A percentile compares a stretch with the other conserved stretches of the same genome.
These are phyloP conservation scores for Agrostemma githago DNA, from an alignment of 148 eudicot genomes.

Conservation along the genomic window DNA sequence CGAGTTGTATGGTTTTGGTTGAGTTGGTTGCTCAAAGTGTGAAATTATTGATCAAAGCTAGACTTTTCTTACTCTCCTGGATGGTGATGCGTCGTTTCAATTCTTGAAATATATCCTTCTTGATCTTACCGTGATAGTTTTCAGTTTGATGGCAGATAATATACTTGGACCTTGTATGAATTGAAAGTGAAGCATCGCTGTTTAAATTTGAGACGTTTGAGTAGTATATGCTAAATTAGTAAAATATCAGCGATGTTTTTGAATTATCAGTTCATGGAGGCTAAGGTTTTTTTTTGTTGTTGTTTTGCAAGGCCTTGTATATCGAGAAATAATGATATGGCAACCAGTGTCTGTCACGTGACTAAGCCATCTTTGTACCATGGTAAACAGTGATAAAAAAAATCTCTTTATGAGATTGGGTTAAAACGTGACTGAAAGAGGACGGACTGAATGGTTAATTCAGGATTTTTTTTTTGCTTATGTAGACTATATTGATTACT, in stretches of 20 bases:
- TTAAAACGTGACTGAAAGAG: not conserved
- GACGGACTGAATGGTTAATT: not conserved
- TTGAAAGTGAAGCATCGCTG: too few relatives aligned
- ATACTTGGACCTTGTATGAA: too few relatives aligned
- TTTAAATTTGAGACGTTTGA: too few relatives aligned
- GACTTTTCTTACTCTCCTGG: not conserved
- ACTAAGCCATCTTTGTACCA: not conserved
- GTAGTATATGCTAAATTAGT: too few relatives aligned
- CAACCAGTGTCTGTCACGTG: too few relatives aligned
- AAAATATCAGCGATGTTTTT: too few relatives aligned
- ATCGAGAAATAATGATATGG: too few relatives aligned
- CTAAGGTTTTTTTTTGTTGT: too few relatives aligned
- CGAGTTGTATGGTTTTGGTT: not conserved
- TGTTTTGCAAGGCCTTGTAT: too few relatives aligned
- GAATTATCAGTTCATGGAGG: too few relatives aligned
- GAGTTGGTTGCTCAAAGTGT: slow-evolving; percentile 1
- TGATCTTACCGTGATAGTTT: not conserved
- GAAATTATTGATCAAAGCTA: not conserved
- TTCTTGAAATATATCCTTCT: not conserved
- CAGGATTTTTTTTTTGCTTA: not conserved
- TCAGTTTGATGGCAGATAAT: too few relatives aligned
- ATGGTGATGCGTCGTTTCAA: not conserved
- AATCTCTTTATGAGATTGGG: not conserved
- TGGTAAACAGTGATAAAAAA: not conserved
- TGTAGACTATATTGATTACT: not conserved